Conservation (phyloP, 225 moss, liverwort and hornwort genomes). For the Asterella californica region DNA sequence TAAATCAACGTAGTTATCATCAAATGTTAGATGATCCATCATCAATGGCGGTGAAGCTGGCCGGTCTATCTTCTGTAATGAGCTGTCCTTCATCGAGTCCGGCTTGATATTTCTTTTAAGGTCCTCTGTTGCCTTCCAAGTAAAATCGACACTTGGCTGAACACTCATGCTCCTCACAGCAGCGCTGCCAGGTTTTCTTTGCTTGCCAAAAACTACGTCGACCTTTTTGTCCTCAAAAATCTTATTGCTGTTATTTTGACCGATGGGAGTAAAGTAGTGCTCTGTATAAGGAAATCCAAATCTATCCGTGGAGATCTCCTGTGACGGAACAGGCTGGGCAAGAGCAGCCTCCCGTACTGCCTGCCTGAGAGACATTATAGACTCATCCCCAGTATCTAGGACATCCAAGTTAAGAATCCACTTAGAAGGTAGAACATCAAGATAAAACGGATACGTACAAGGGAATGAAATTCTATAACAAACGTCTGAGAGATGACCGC, state of each 20-base stretch:
- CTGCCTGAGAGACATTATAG: constrained; percentile 44
- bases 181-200: constrained; percentile 21
- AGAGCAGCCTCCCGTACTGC: constrained; percentile 50
- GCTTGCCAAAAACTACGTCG: constrained; percentile 46
- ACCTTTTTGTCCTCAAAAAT: constrained; percentile 49
- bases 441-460: too few relatives aligned
- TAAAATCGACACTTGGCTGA: constrained; percentile 31
- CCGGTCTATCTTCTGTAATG: constrained; percentile 24
- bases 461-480: too few relatives aligned
- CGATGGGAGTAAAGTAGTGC: constrained; percentile 47
- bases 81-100: constrained; percentile 18
- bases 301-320: constrained; percentile 28
- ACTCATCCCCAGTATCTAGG: constrained; percentile 49
- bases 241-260: constrained; percentile 24
- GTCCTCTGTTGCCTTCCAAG: constrained; percentile 35
- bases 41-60: constrained; percentile 47
- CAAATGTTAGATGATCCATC: constrained; percentile 46
- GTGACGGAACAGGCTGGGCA: constrained; percentile 17
- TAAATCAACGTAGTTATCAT: constrained; percentile 45
- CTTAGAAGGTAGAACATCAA: too few relatives aligned
- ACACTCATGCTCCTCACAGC: constrained; percentile 15
- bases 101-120: constrained; percentile 19
- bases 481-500: too few relatives aligned
- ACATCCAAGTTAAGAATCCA: not conserved
- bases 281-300: constrained; percentile 23